Evolutionary conservation across 75 land plant genomes (phyloP).

Genomic region (Isoetes taiwanensis): DNA sequence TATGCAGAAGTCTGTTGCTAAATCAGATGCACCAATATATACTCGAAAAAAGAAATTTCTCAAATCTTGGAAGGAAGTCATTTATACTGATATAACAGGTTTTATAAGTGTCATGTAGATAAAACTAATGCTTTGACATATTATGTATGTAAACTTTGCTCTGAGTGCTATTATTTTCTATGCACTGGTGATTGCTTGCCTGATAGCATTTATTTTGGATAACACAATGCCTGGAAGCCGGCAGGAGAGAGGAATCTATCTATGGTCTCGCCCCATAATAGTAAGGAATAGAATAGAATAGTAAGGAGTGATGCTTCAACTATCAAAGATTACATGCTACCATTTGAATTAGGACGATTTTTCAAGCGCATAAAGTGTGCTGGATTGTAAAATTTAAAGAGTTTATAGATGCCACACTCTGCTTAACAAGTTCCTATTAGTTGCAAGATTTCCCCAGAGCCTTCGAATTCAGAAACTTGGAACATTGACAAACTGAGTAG

Average conservation of each 20-base stretch:
- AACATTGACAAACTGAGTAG: too few species aligned
- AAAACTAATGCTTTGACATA: too few species aligned
- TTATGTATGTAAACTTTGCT: constrained; percentile 49
- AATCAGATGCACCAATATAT: neutral
- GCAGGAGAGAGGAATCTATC: constrained; percentile 63
- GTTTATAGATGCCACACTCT: too few species aligned
- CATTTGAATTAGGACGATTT: neutral
- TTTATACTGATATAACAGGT: too few species aligned
- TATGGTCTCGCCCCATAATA: constrained; percentile 33
- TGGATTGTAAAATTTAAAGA: too few species aligned
- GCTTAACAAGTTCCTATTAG: too few species aligned
- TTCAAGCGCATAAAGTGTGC: neutral
- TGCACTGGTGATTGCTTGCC: constrained; percentile 64
- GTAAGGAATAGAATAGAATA: too few species aligned
- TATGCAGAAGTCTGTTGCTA: neutral
- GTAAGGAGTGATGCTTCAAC: constrained; percentile 24
- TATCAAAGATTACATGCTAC: constrained; percentile 5
- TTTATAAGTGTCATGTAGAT: too few species aligned
- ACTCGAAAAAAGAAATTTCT: neutral
- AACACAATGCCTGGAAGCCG: constrained; percentile 73
- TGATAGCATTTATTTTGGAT: constrained; percentile 59
- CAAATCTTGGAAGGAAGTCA: too few species aligned
- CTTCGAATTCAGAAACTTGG: too few species aligned
- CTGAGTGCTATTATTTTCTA: constrained; percentile 50
- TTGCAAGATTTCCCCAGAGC: too few species aligned